Evolutionary conservation across 768 basidiomycete species (phyloP), one percentile per base, ranked within the genome.

Genomic region (Calocybe cyanea): DNA sequence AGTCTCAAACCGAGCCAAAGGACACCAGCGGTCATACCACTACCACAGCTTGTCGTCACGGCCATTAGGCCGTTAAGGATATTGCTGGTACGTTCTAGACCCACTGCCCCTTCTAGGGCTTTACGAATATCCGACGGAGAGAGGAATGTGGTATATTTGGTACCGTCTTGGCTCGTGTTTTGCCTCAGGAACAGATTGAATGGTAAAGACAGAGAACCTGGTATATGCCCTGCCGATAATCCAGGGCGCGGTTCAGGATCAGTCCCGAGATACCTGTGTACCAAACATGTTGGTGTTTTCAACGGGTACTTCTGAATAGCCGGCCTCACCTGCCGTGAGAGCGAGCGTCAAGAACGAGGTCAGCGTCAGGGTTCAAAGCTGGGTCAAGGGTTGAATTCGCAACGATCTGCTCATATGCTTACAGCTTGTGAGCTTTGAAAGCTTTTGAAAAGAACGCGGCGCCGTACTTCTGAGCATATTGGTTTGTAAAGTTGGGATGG

Each of bases 21-120:
- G 11, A 97, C 72, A 2, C 80, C 90, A 9, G 95, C 95, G n/a
- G 94, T 96, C 95, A 99, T 97, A 35, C 95, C 95, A 59, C 91
- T 95, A 41, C 95, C 95, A 68, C 95, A 99, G 48, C 76, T 86
- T 10, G 87, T 80, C 4, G 84, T 76, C 23, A 94, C 78, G 17
- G 71, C 60, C 41, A 76, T 70, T 49, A 80, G 65, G 14, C 87
- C 88, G 9, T 71, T 62, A 36, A 86, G 65, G 8, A 94, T 69
- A 33, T 72, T 60, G n/a, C 78, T 64, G 21, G 77, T 71, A 47
- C 74, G 63, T 43, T 78, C 73, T 31, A 63, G 55, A 24, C 91
- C 88, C 24, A 96, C 64, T 14, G 78, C 74, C n/a, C 76, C 64
- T 30, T 75, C 71, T 30, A 97, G 66, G 23, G 76, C 82, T 42